Base-by-base conservation (phyloP, 2,329 filamentous ascomycete species). In the Delphinella strobiligena region DNA sequence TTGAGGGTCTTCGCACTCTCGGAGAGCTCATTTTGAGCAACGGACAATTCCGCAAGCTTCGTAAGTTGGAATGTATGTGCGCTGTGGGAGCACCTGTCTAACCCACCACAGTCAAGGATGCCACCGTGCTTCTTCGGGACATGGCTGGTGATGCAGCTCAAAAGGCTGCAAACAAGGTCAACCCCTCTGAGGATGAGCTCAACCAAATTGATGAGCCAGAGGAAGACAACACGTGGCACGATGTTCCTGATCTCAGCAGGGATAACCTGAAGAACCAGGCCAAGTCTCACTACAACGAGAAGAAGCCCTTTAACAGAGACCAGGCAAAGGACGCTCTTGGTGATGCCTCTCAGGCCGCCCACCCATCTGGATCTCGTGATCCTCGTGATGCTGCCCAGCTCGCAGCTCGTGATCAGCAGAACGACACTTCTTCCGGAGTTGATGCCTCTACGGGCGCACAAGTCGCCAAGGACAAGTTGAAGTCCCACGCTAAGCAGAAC, bases 1-100 rank as follows among this genome's bases (percentile, higher is more conserved):
- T 93, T 7, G 77, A 94, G 47, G 91, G 89, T 18, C 64, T 98
- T 33, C 80, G 86, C 51, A 94, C 86, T 3, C 69, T 98, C 1
- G 91, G 89, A 37, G 88, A 82, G 14, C 70, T 98, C 42, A 68
- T 96, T 52, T 82, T 96, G 54, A 93, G 88, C 52, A 98, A 98
- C 53, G 91, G 91, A 49, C 88, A 96, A 60, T 95, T 93, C 71
- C 76, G 87, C 51, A 94, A 94, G 67, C 75, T 94, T 24, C 63
- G 82, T 81, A 74, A 61, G 80, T 75, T 9, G 7, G 19, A 34
- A n/a, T 2, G 14, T 10, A 12, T 29, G 19, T 34, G 17, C 11
- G 19, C 8, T 12, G 5, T 11, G 4, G 15, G 17, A 8, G 8
- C 19, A 3, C 14, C 8, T 24, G 14, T 18, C 52, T 59, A 48